Conservation (phyloP, 805 yeast species). For the Candida nanaspora region DNA sequence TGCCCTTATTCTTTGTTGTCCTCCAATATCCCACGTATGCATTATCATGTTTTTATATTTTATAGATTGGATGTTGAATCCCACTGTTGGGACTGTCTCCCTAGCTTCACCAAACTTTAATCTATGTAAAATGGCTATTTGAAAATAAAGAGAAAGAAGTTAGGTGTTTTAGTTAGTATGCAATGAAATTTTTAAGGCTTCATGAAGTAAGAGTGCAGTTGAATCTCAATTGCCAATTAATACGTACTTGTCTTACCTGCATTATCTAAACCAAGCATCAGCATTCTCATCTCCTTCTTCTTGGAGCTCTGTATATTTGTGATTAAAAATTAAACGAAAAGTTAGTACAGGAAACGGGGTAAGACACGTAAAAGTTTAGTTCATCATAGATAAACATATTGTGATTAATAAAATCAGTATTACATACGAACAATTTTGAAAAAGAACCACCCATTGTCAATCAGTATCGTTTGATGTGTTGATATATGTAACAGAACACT, state of each 20-base stretch:
- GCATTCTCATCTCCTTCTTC: slow-evolving; percentile 38
- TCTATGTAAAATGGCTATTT: slow-evolving; percentile 65
- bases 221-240: no score
- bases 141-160: not conserved
- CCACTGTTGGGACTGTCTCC: slow-evolving; percentile 88
- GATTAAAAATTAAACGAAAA: no score
- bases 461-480: not conserved
- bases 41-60: slow-evolving; percentile 36
- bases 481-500: no score
- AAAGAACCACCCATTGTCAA: slow-evolving; percentile 18
- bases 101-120: slow-evolving; percentile 68
- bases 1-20: slow-evolving; percentile 87
- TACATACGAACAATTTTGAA: slow-evolving; percentile 15
- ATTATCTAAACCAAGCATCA: slow-evolving; percentile 88
- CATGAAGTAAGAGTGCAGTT: no score
- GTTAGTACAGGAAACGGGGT: no score
- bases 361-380: no score
- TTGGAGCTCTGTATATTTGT: slow-evolving; percentile 9
- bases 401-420: not conserved
- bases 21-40: slow-evolving; percentile 87
- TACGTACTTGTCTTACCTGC: slow-evolving; percentile 75
- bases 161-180: not conserved
- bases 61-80: slow-evolving; percentile 77
- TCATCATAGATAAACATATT: no score
- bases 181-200: not conserved